Base-by-base conservation (phyloP, 2,329 filamentous ascomycete species). In the Lanzia echinophila region DNA sequence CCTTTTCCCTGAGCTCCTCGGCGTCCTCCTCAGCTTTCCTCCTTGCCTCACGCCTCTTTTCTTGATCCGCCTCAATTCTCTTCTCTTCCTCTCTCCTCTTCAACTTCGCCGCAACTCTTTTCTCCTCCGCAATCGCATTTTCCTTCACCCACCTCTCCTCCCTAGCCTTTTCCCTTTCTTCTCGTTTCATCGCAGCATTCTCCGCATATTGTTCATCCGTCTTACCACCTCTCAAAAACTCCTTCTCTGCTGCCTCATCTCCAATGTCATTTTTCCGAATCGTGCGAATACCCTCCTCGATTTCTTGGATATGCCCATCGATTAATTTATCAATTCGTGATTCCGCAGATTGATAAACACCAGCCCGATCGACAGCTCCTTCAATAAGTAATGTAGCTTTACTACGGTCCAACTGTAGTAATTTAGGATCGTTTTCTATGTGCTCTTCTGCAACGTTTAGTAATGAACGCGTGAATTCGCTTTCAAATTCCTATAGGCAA, bases 321-420 rank as follows among this genome's bases (percentile, higher is more conserved):
- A 92, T 86, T 56, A 90, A 74, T 28, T 78, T 73, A 56, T 83
- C 79, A 47, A 91, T 82, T 47, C 84, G 79, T 7, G 78, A 75
- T 62, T 88, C 82, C 0, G 86, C 86, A 61, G 81, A 81, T 56
- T 85, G 81, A 63, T 92, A 94, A 28, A 90, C 82, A 24, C 86
- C 85, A 19, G 82, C 85, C 57, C 88, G 82, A 63, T 91, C 87
- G 17, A 89, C 79, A 1, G 86, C 86, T 54, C 88, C 88, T 67
- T 91, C 87, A 39, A 91, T 84, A 4, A 95, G 77, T 0, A 86
- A 82, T 1, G 84, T 83, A 3, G 87, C 86, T 67, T 90, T 88
- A 55, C 81, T 77, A 17, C 85, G 83, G 63, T 90, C 86, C 48
- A 89, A 79, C 15, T 84, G 84, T 3, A 92, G 77, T 10, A 92